A percentile compares a stretch with the other conserved stretches of the same genome.
These are phyloP conservation scores for Boletus edulis DNA, from an alignment of 768 basidiomycete species.

Conservation along the genomic window DNA sequence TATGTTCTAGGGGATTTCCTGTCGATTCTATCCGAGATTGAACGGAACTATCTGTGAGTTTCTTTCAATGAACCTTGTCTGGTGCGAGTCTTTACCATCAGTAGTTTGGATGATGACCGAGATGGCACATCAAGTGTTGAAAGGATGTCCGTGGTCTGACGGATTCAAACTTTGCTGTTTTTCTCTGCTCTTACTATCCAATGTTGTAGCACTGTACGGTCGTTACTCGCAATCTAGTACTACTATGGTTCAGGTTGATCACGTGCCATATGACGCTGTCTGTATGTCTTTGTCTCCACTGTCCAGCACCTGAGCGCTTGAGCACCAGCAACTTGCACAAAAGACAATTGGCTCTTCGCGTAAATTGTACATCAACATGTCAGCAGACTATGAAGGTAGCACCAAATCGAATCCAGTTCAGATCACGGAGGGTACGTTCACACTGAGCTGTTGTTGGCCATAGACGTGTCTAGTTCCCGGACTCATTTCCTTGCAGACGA, in stretches of 20 bases:
- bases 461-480: not conserved
- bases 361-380: slow-evolving; percentile 11
- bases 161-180: no score
- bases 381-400: slow-evolving; percentile 25
- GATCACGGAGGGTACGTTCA: slow-evolving; percentile 64
- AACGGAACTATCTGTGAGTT: slow-evolving; percentile 80
- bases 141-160: slow-evolving; percentile 39
- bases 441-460: not conserved
- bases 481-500: slow-evolving; percentile 39
- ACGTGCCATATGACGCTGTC: slow-evolving; percentile 12
- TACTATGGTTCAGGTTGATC: not conserved
- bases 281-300: no score
- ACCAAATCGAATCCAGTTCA: slow-evolving; percentile 40
- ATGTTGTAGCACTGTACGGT: no score
- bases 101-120: slow-evolving; percentile 46
- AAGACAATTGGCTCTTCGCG: not conserved
- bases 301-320: no score
- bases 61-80: not conserved
- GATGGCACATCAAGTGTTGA: slow-evolving; percentile 48
- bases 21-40: slow-evolving; percentile 88
- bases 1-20: slow-evolving; percentile 77
- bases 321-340: not conserved
- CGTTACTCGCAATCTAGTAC: no score
- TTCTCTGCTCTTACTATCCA: no score
- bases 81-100: slow-evolving; percentile 29